Percentiles rank a stretch among this genome's conserved stretches.
Evolutionary conservation across 2,329 filamentous ascomycete genomes (phyloP).

Genomic region (Lachnellula subtilissima): DNA sequence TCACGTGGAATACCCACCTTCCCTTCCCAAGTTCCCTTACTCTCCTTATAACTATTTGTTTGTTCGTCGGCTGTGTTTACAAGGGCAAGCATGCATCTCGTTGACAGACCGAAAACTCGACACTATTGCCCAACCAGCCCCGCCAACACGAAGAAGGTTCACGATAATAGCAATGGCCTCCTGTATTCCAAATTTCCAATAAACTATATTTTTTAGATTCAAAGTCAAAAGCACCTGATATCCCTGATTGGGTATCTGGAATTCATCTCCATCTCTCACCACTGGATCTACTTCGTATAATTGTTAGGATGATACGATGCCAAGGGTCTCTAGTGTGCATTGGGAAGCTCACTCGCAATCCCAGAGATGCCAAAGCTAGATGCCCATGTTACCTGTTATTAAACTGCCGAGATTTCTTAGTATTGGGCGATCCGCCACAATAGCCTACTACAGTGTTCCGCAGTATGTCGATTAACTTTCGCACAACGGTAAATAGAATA

Average conservation of each 20-base stretch:
- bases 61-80: too few relatives aligned
- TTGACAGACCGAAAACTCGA: too few relatives aligned
- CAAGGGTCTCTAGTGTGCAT: not conserved
- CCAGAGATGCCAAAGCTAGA: not conserved
- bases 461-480: not conserved
- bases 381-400: not conserved
- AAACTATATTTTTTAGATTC: too few relatives aligned
- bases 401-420: not conserved
- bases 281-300: not conserved
- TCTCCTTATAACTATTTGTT: too few relatives aligned
- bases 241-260: not conserved
- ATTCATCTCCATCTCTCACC: not conserved
- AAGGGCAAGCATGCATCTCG: too few relatives aligned
- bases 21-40: too few relatives aligned
- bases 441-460: not conserved
- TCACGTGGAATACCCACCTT: too few relatives aligned
- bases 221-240: not conserved
- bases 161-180: too few relatives aligned
- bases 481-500: not conserved
- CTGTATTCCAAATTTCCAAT: too few relatives aligned
- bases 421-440: not conserved
- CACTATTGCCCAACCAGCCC: too few relatives aligned
- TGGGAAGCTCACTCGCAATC: not conserved
- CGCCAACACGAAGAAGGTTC: too few relatives aligned
- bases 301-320: not conserved